phyloP scores from a whole-genome alignment of 1,284 basidiomycete species.

The Austroboletus novae-zelandiae region DNA sequence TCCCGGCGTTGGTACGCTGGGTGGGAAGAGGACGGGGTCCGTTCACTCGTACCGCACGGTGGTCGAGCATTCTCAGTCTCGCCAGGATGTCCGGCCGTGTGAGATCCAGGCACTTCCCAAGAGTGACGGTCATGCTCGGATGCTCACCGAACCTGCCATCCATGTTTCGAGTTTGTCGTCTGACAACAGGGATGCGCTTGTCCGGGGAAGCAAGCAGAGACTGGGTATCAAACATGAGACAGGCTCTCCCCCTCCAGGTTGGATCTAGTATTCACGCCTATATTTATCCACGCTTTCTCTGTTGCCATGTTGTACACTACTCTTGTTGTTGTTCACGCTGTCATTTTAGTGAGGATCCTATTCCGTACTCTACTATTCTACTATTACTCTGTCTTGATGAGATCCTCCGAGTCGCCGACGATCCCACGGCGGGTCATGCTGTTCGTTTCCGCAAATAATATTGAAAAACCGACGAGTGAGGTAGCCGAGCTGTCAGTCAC shows the following conservation, averaged over 20 bases:
- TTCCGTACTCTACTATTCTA: neutral
- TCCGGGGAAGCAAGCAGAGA: conserved; percentile 24
- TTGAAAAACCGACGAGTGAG: too few species aligned
- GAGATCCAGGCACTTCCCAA: conserved; percentile 9
- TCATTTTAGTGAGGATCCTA: neutral
- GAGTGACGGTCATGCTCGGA: neutral
- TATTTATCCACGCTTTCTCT: neutral
- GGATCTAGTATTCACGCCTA: conserved; percentile 35
- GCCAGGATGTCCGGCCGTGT: conserved; percentile 7
- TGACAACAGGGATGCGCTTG: conserved; percentile 29
- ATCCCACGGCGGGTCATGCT: too few species aligned
- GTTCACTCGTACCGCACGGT: conserved; percentile 48
- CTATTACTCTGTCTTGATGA: neutral
- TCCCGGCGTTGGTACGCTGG: neutral
- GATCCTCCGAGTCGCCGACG: conserved; percentile 1
- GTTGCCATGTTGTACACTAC: neutral
- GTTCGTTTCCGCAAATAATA: too few species aligned
- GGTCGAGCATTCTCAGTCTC: conserved; percentile 36
- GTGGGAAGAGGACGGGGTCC: conserved; percentile 41
- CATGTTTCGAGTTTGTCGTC: conserved; percentile 8
- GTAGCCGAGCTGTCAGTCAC: too few species aligned
- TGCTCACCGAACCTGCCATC: neutral
- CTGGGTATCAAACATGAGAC: conserved; percentile 19
- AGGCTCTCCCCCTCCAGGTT: conserved; percentile 43
- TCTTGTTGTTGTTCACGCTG: neutral